These are phyloP conservation scores for Spinacia oleracea DNA, from an alignment of 179 eudicot species.

Conservation along the genomic window DNA sequence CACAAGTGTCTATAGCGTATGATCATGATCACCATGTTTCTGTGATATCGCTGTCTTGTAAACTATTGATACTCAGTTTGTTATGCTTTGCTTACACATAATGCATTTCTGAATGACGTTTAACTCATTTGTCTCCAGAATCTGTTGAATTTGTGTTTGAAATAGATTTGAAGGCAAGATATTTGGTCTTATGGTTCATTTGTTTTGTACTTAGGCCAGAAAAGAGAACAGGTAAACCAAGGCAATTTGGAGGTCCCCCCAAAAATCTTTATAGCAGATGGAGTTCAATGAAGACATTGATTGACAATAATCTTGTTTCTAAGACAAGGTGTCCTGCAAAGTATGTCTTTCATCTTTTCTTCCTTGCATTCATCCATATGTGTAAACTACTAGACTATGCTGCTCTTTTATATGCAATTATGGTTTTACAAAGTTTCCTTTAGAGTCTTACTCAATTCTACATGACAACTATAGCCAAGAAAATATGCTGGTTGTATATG, in stretches of 20 bases:
- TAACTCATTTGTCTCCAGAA: not conserved
- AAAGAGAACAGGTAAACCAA: conserved; percentile 68
- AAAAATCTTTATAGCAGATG: conserved; percentile 96
- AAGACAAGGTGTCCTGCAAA: conserved; percentile 92
- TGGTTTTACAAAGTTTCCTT: no score
- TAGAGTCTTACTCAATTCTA: no score
- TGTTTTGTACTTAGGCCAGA: conserved; percentile 65
- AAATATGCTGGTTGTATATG: no score
- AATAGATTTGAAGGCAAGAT: not conserved
- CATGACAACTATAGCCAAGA: no score
- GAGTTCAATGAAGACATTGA: conserved; percentile 81
- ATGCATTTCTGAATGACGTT: not conserved
- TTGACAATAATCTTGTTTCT: conserved; percentile 68
- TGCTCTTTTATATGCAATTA: no score
- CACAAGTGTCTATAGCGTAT: conserved; percentile 84
- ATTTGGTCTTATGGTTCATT: conserved; percentile 7
- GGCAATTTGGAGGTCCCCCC: conserved; percentile 74
- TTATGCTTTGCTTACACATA: not conserved
- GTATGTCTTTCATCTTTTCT: conserved; percentile 40
- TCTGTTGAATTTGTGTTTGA: not conserved
- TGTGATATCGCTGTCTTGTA: not conserved
- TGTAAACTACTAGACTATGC: no score
- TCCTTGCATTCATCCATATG: no score
- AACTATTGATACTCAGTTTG: not conserved
- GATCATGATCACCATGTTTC: conserved; percentile 22